These are phyloP conservation scores for Melanomma pulvis-pyrius DNA, from an alignment of 495 filamentous ascomycete genomes.

Conservation along the genomic window DNA sequence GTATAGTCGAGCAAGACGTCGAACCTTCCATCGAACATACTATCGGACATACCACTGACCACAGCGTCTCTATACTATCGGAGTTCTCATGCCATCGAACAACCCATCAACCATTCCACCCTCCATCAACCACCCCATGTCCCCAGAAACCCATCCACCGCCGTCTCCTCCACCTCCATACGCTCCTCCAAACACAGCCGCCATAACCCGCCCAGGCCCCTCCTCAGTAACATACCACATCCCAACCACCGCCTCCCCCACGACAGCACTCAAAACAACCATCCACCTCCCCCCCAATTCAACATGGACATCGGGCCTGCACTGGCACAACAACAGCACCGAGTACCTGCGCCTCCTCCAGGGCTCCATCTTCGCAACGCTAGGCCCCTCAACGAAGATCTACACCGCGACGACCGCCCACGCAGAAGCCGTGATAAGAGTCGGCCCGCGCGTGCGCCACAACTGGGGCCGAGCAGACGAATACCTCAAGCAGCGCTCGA, in stretches of 20 bases:
- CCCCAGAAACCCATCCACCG: too few species aligned
- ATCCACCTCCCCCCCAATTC: conserved; percentile 41
- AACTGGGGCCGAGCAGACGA: neutral
- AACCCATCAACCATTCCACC: too few species aligned
- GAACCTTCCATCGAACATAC: too few species aligned
- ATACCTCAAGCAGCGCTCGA: too few species aligned
- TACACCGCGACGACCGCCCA: neutral
- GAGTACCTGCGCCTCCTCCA: conserved; percentile 44
- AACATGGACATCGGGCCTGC: conserved; percentile 44
- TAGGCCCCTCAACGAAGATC: conserved; percentile 7
- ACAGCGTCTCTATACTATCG: too few species aligned
- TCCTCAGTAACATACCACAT: conserved; percentile 44
- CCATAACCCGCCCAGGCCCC: conserved; percentile 40
- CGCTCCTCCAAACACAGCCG: conserved; percentile 3
- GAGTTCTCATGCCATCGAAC: too few species aligned
- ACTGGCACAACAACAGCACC: conserved; percentile 45
- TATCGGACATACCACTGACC: too few species aligned
- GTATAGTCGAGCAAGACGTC: too few species aligned
- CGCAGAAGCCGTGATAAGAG: neutral
- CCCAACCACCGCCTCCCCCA: conserved; percentile 12
- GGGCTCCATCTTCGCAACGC: conserved; percentile 36
- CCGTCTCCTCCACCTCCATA: too few species aligned
- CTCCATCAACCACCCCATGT: too few species aligned
- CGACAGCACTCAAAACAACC: conserved; percentile 19
- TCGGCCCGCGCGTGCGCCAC: conserved; percentile 3